Evolutionary conservation across 441 rosid species (phyloP), one percentile per base, ranked within the genome.

Genomic region (Euphorbia celastroides): DNA sequence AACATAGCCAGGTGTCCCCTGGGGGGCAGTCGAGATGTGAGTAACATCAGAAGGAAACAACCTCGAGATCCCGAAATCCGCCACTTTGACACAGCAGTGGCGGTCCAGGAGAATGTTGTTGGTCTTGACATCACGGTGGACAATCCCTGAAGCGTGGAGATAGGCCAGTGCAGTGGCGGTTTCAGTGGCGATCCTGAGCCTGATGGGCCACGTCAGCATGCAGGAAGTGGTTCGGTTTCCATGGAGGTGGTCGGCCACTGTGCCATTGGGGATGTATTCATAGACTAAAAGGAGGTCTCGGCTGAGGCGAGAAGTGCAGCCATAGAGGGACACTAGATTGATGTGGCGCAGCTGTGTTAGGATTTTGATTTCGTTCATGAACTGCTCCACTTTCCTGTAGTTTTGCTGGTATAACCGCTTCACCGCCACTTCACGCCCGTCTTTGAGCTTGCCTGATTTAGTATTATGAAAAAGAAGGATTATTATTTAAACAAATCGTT

Each of bases 1-100:
- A 12, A 89, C 85, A n/a, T 86, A 86, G 30, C 96, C 96, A 0
- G 89, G 88, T 62, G 88, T 87, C 11, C 97, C 97, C 44, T 86
- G 96, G 54, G 98, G 93, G 34, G 84, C 85, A 2, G 96, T 92
- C 16, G 95, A 88, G 27, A 89, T 70, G 63, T 89, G 95, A 13
- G 86, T 82, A 20, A 75, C 90, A 71, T 85, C 82, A 25, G 5
- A 70, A 0, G 90, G 93, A 70, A 73, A 76, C 80, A 86, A 25
- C 61, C 90, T 75, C 0, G 95, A 89, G 46, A 89, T 77, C 9
- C 90, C 91, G 23, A 92, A 88, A 77, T 88, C 95, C 3, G 88
- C 95, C 0, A 89, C 87, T 75, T 89, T 86, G 65, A 88, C 90
- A 17, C 72, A 13, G 36, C 78, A 89, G 26, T 81, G 79, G 30